Conservation (phyloP, 495 filamentous ascomycete species). For the Lasiosphaeria miniovina region DNA sequence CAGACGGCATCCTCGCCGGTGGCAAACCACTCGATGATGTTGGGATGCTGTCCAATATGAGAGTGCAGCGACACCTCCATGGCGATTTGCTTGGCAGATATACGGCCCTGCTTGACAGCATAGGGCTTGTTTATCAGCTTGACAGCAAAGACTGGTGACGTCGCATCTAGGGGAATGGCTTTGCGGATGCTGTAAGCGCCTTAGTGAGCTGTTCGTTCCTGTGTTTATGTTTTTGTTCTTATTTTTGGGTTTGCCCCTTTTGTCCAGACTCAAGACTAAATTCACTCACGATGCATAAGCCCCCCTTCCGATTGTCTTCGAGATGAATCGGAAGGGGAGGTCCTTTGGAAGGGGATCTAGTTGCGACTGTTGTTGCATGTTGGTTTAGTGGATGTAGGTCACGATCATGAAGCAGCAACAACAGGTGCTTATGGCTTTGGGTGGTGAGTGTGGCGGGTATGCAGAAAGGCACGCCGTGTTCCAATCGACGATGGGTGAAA, state of each 20-base stretch:
- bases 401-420: not conserved
- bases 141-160: slow-evolving; percentile 83
- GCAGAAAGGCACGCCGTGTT: not conserved
- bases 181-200: slow-evolving; percentile 76
- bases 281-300: slow-evolving; percentile 89
- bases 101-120: slow-evolving; percentile 80
- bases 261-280: slow-evolving; percentile 6
- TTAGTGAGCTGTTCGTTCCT: slow-evolving; percentile 8
- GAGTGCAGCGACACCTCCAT: slow-evolving; percentile 88
- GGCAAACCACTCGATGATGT: slow-evolving; percentile 88
- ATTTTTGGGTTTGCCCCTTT: not conserved
- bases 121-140: slow-evolving; percentile 99
- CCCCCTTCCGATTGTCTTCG: slow-evolving; percentile 91
- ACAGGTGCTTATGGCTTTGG: not conserved
- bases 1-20: slow-evolving; percentile 84
- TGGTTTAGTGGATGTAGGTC: slow-evolving; percentile 5
- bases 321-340: slow-evolving; percentile 90
- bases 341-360: slow-evolving; percentile 79
- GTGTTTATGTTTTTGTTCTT: slow-evolving; percentile 15
- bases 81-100: slow-evolving; percentile 80
- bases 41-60: slow-evolving; percentile 81
- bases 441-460: not conserved
- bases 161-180: slow-evolving; percentile 66
- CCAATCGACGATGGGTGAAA: not conserved
- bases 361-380: slow-evolving; percentile 76